These are phyloP conservation scores for Lobosporangium transversale DNA, from an alignment of 192 early-diverging fungal genomes.

Conservation along the genomic window DNA sequence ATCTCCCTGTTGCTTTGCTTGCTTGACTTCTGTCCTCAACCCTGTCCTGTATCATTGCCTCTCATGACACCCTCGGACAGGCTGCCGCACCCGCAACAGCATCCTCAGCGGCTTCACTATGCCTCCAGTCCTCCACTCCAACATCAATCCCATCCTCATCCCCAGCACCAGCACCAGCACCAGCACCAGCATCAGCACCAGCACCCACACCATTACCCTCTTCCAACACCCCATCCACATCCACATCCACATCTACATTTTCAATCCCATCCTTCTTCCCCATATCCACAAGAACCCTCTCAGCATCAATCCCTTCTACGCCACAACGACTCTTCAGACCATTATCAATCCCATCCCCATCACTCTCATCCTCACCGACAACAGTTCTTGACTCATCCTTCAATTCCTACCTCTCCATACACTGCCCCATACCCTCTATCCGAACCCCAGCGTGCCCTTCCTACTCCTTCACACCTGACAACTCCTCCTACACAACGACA, in stretches of 20 bases:
- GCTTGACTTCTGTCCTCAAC: not conserved
- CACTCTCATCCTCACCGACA: not conserved
- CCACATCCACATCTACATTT: too few relatives aligned
- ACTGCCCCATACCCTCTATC: too few relatives aligned
- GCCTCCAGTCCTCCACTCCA: not conserved
- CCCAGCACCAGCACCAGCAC: too few relatives aligned
- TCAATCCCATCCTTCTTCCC: not conserved
- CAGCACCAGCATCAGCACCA: too few relatives aligned
- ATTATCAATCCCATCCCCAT: not conserved
- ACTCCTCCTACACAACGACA: not conserved
- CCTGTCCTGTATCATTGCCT: not conserved
- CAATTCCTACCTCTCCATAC: too few relatives aligned
- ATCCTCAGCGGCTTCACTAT: not conserved
- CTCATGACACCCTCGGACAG: conserved; percentile 5
- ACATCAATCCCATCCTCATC: not conserved
- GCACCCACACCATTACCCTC: not conserved
- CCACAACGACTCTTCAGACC: not conserved
- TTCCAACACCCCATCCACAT: not conserved
- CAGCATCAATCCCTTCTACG: too few relatives aligned
- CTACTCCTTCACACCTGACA: not conserved
- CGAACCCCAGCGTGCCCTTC: too few relatives aligned
- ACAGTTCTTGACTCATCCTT: too few relatives aligned
- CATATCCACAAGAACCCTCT: too few relatives aligned
- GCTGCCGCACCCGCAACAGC: conserved; percentile 3
- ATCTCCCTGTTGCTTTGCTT: not conserved